phyloP scores from a whole-genome alignment of 306 rosid genomes.

The Calophaca sinica region DNA sequence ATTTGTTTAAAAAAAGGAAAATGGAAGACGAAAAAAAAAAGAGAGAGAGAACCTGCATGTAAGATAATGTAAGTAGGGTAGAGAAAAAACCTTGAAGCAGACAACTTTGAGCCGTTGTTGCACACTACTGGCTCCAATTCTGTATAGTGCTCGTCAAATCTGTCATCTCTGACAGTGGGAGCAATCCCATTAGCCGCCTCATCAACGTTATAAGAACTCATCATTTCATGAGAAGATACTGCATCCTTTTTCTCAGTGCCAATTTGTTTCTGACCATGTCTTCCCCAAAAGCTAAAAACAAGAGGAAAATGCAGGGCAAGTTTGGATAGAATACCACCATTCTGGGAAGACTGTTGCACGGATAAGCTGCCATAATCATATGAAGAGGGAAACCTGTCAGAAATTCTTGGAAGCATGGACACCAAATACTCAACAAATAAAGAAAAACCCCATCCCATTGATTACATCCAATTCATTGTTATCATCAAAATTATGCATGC shows the following conservation, averaged over 20 bases:
- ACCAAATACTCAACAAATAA: slow-evolving; percentile 26
- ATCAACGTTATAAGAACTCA: slow-evolving; percentile 42
- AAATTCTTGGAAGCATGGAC: slow-evolving; percentile 28
- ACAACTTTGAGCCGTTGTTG: slow-evolving; percentile 47
- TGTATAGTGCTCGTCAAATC: slow-evolving; percentile 43
- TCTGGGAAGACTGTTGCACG: slow-evolving; percentile 56
- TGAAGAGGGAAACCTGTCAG: slow-evolving; percentile 45
- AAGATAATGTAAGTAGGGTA: slow-evolving; percentile 33
- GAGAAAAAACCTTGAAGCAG: slow-evolving; percentile 62
- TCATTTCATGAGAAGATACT: slow-evolving; percentile 46
- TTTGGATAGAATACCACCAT: slow-evolving; percentile 69
- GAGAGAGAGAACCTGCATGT: slow-evolving; percentile 7
- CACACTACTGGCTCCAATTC: slow-evolving; percentile 42
- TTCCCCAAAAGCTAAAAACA: slow-evolving; percentile 68
- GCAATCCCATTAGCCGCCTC: slow-evolving; percentile 46
- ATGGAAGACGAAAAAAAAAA: neutral
- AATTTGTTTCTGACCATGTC: slow-evolving; percentile 47
- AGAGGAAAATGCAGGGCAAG: slow-evolving; percentile 81
- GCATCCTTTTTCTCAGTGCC: slow-evolving; percentile 48
- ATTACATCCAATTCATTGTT: slow-evolving; percentile 21
- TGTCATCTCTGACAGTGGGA: slow-evolving; percentile 51
- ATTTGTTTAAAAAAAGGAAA: neutral
- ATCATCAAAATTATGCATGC: slow-evolving; percentile 28
- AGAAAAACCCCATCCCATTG: neutral
- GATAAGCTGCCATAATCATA: slow-evolving; percentile 51